A percentile compares a stretch with the other conserved stretches of the same genome.
phyloP scores from a whole-genome alignment of 192 early-diverging fungal genomes.

The Coemansia sp. region DNA sequence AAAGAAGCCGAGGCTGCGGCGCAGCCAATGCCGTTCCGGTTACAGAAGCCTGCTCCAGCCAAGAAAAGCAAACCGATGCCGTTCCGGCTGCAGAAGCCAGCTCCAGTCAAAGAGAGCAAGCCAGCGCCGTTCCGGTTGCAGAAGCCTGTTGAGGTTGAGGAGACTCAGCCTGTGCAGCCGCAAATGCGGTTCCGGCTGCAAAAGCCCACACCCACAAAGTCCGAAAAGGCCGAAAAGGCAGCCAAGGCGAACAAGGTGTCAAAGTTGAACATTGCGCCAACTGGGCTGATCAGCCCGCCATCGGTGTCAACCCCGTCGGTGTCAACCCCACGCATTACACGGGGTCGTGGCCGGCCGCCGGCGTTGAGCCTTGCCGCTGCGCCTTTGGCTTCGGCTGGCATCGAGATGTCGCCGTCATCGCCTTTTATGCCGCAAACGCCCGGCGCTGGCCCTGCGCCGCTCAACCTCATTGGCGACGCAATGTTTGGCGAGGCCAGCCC shows the following conservation, averaged over 20 bases:
- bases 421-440: constrained; percentile 38
- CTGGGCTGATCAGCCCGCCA: constrained; percentile 45
- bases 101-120: neutral
- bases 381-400: constrained; percentile 15
- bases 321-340: constrained; percentile 14
- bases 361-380: constrained; percentile 21
- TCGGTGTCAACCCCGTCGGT: constrained; percentile 14
- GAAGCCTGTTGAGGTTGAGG: neutral
- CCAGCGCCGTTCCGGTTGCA: neutral
- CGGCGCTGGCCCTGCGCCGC: neutral
- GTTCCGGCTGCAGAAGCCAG: constrained; percentile 10
- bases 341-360: constrained; percentile 21
- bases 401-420: constrained; percentile 28
- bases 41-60: neutral
- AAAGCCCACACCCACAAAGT: constrained; percentile 28
- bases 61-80: neutral
- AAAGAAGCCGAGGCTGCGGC: neutral
- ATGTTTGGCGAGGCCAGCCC: constrained; percentile 46
- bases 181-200: constrained; percentile 35
- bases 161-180: neutral
- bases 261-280: constrained; percentile 31
- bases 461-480: constrained; percentile 1
- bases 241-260: constrained; percentile 18
- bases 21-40: neutral
- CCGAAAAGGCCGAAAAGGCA: neutral